A percentile compares a stretch with the other conserved stretches of the same genome.
These are phyloP conservation scores for Millerago galiae DNA, from an alignment of 805 yeast species.

Conservation along the genomic window DNA sequence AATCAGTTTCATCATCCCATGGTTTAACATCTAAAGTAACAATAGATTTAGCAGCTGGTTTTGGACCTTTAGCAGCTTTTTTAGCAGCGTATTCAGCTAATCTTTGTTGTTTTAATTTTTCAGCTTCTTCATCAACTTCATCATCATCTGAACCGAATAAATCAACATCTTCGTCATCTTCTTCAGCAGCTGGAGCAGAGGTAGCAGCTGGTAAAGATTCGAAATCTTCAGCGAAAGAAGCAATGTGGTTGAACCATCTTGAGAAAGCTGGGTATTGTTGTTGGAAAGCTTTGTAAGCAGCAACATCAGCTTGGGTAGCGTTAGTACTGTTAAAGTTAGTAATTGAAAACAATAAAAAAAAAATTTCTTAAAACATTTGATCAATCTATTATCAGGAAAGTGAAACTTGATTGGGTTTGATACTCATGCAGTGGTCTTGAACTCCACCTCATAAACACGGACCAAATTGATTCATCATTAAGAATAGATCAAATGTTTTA, in stretches of 20 bases:
- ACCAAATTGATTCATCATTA: slow-evolving; percentile 77
- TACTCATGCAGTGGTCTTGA: slow-evolving; percentile 95
- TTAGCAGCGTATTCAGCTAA: slow-evolving; percentile 95
- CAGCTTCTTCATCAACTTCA: slow-evolving; percentile 96
- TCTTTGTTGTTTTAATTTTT: slow-evolving; percentile 95
- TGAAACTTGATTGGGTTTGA: slow-evolving; percentile 43
- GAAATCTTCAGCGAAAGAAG: slow-evolving; percentile 85
- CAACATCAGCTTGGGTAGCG: slow-evolving; percentile 94
- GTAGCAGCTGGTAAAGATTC: slow-evolving; percentile 72
- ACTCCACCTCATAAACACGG: slow-evolving; percentile 97
- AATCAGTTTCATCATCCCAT: slow-evolving; percentile 99
- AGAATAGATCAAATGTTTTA: background rate
- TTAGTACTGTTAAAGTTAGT: slow-evolving; percentile 49
- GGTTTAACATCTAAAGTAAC: slow-evolving; percentile 98
- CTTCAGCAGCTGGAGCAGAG: slow-evolving; percentile 54
- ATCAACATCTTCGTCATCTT: slow-evolving; percentile 87
- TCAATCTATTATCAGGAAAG: slow-evolving; percentile 28
- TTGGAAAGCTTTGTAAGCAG: slow-evolving; percentile 93
- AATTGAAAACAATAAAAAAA: background rate
- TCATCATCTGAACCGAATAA: slow-evolving; percentile 88
- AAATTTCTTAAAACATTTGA: background rate
- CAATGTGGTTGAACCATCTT: slow-evolving; percentile 99
- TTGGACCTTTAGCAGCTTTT: slow-evolving; percentile 96
- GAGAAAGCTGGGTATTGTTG: slow-evolving; percentile 85
- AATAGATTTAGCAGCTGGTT: slow-evolving; percentile 97